Evolutionary conservation across 768 basidiomycete species (phyloP), one percentile per base, ranked within the genome.

Genomic region (Lyophyllum semitale): DNA sequence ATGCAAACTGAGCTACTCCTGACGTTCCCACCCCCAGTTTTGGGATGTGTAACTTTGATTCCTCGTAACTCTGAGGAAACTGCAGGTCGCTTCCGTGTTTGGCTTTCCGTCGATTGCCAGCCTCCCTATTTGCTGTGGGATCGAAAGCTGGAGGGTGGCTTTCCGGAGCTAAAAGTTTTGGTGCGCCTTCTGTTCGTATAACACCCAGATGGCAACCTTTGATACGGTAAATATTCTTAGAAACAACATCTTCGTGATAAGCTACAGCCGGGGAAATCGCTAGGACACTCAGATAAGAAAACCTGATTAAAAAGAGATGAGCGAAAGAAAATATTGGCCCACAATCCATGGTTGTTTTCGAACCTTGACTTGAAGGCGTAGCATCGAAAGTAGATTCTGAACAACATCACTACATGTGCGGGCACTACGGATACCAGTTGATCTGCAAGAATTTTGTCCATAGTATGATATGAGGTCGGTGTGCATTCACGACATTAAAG

Each of bases 1-100:
- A 81, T 87, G n/a, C 89, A 92, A 58, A 97, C 95, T 0, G 95
- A 97, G 63, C 79, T 98, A 15, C 82, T 95, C 62, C 71, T 96
- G 32, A 97, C 95, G 1, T 98, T 98, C 70, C 89, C 93, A 11
- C 84, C 91, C 25, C 93, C 93, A 0, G 66, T 73, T 1, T 72
- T 97, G 51, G 77, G 76, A 43, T 78, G 80, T 42, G 84, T 95
- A 51, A 81, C 85, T 11, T 73, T 96, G 42, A 69, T 91, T 18
- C 94, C 95, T 18, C 76, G 86, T 50, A 90, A 85, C 63, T 67
- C 83, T 18, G 88, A 91, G 17, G 94, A 95, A 54, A 90, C 94
- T 15, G 88, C 86, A 22, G 95, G 95, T 38, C 80, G 94, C 41
- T 98, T 98, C 71, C 84, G 95, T 18, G 85, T 97, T 22, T 98